Base-by-base conservation (phyloP, 2,329 filamentous ascomycete genomes). In the Aphanoascus verrucosus region DNA sequence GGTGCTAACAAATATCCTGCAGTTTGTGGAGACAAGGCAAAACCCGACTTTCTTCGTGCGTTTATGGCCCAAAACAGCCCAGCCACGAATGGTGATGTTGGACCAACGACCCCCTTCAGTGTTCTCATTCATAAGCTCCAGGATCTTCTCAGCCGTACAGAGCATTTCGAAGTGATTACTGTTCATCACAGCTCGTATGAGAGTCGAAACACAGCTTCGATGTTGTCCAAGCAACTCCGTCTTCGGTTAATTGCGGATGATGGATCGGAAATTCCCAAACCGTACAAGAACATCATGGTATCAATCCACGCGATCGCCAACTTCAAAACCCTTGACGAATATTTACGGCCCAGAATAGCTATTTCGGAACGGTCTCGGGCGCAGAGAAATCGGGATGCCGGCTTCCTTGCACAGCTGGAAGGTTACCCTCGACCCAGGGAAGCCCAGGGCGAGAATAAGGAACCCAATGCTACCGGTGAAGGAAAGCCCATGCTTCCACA, bases 251-350 rank as follows among this genome's bases (percentile, higher is more conserved):
- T 90, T 37, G 91, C 93, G 1, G 90, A 94, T 60, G 90, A 94
- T 1, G 54, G 56, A 19, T 55, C 57, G 1, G 55, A 59, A 38
- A 93, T 98, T 56, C 93, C 93, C 15, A 79, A 83, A 35, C 77
- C 85, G 0, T 97, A 94, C 65, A 81, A 87, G 19, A 95, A 91
- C 60, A 94, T 98, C 58, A 96, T 96, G 85, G 93, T 98, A 0
- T 94, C 89, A 0, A 98, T 98, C 54, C 93, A 98, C 67, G 93
- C 93, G 14, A 97, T 98, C 63, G 91, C 93, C 1, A 97, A 90
- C 0, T 97, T 98, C 74, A 97, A 96, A 68, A 87, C 91, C 0
- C 74, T 98, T 20, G 93, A 97, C 65, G 93, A 98, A 66, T 98
- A 97, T 67, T 77, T 98, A 42, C 84, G 93, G 37, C 93, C 93